Evolutionary conservation across 192 early-diverging fungal genomes (phyloP).

Genomic region (Entomortierella chlamydospora): DNA sequence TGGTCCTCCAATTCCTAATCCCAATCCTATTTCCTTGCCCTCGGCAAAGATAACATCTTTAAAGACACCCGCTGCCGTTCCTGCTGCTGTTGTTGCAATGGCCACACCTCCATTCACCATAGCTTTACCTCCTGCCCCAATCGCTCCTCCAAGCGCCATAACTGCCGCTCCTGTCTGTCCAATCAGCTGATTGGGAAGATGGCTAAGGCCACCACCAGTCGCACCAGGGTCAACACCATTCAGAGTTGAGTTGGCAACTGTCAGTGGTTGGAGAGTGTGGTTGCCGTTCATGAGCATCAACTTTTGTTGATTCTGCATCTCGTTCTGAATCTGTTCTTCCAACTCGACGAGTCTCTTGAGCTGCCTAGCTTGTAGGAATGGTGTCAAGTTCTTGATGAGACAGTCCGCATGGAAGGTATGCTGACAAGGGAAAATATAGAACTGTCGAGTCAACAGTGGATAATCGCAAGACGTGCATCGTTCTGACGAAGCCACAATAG

Average conservation of each 20-base stretch:
- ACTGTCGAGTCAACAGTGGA: slow-evolving; percentile 86
- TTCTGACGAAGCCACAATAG: slow-evolving; percentile 75
- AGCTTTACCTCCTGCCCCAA: slow-evolving; percentile 46
- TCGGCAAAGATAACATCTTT: slow-evolving; percentile 60
- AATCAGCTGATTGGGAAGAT: slow-evolving; percentile 28
- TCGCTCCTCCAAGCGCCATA: slow-evolving; percentile 44
- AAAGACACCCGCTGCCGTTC: slow-evolving; percentile 55
- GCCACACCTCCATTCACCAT: slow-evolving; percentile 51
- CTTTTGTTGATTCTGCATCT: slow-evolving; percentile 57
- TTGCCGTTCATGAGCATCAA: slow-evolving; percentile 33
- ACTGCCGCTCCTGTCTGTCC: slow-evolving; percentile 52
- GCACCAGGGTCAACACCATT: slow-evolving; percentile 20
- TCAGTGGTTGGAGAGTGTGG: slow-evolving; percentile 24
- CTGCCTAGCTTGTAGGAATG: slow-evolving; percentile 51
- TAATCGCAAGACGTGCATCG: slow-evolving; percentile 82
- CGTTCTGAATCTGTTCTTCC: slow-evolving; percentile 67
- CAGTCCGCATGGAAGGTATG: slow-evolving; percentile 97
- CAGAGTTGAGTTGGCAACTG: slow-evolving; percentile 12
- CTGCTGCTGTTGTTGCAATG: slow-evolving; percentile 35
- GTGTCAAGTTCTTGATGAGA: slow-evolving; percentile 67
- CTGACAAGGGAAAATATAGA: slow-evolving; percentile 96
- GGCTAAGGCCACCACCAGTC: slow-evolving; percentile 5
- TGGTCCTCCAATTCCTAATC: slow-evolving; percentile 17
- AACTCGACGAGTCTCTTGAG: slow-evolving; percentile 65
- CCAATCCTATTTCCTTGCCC: slow-evolving; percentile 9